A percentile compares a stretch with the other conserved stretches of the same genome.
These are phyloP conservation scores for Candida manassasensis DNA, from an alignment of 805 yeast genomes.

Conservation along the genomic window DNA sequence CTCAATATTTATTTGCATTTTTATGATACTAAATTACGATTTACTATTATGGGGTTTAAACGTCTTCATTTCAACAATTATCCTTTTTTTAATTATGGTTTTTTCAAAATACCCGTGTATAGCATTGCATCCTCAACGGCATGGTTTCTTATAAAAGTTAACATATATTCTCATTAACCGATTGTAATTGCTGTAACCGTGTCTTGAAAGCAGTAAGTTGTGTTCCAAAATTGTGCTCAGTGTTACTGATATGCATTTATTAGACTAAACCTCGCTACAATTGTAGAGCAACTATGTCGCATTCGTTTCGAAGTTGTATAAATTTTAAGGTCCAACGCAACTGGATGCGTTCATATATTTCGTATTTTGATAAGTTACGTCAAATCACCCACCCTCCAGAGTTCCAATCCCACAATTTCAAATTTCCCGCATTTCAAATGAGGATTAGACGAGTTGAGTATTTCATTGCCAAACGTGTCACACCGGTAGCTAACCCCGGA, in stretches of 20 bases:
- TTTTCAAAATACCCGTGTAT: slow-evolving; percentile 25
- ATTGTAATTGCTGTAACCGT: no score
- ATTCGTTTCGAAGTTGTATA: not conserved
- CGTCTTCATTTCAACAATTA: slow-evolving; percentile 28
- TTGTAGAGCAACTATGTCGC: no score
- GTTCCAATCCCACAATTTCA: slow-evolving; percentile 69
- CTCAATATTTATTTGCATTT: slow-evolving; percentile 7
- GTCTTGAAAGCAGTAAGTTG: no score
- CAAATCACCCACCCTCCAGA: slow-evolving; percentile 67
- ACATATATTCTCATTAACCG: slow-evolving; percentile 6
- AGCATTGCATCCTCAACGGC: slow-evolving; percentile 48
- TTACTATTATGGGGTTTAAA: slow-evolving; percentile 7
- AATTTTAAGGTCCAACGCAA: not conserved
- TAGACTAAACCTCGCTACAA: no score
- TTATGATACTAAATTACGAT: slow-evolving; percentile 1
- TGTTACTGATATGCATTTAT: no score
- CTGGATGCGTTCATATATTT: not conserved
- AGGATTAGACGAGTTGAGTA: slow-evolving; percentile 34
- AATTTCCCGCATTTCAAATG: slow-evolving; percentile 53
- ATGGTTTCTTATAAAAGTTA: slow-evolving; percentile 22
- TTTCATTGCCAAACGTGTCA: slow-evolving; percentile 87
- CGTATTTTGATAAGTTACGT: not conserved
- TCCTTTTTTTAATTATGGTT: slow-evolving; percentile 13
- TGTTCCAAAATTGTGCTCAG: no score
- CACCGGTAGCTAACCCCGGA: slow-evolving; percentile 77